Evolutionary conservation across 169 alveolate species (phyloP).

Genomic region (Cryptosporidium sp.): DNA sequence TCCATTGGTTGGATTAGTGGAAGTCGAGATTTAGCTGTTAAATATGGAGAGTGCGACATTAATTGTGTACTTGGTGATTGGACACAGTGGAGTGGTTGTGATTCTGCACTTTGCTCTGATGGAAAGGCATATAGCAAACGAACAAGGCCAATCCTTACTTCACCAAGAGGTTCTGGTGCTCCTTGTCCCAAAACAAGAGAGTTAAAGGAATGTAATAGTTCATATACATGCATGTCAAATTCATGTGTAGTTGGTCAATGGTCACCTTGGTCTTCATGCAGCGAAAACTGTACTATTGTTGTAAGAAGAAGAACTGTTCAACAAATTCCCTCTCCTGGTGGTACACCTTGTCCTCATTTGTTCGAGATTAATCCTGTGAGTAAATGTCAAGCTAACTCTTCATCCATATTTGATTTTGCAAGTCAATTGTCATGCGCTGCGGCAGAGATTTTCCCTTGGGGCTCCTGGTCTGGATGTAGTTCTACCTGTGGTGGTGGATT

Average conservation of each 20-base stretch:
- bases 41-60: slow-evolving; percentile 61
- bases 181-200: slow-evolving; percentile 44
- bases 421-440: background rate
- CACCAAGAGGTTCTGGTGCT: slow-evolving; percentile 39
- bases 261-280: slow-evolving; percentile 35
- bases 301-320: slow-evolving; percentile 60
- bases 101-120: slow-evolving; percentile 45
- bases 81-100: slow-evolving; percentile 64
- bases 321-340: slow-evolving; percentile 54
- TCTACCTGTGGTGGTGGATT: slow-evolving; percentile 52
- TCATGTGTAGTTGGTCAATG: slow-evolving; percentile 57
- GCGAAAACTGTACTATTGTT: background rate
- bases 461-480: slow-evolving; percentile 39
- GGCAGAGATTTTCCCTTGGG: background rate
- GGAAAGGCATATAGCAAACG: slow-evolving; percentile 65
- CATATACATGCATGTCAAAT: slow-evolving; percentile 25
- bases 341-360: slow-evolving; percentile 38
- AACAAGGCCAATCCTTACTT: slow-evolving; percentile 27
- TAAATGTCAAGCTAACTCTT: background rate
- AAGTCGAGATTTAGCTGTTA: background rate
- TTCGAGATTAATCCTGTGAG: background rate
- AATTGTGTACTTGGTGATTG: slow-evolving; percentile 70
- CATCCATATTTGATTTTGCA: too few species aligned
- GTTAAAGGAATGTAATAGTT: background rate
- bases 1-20: slow-evolving; percentile 68